A percentile compares a stretch with the other conserved stretches of the same genome.
phyloP scores from a whole-genome alignment of 352 stramenopile species.

The Globisporangium yorkense region DNA sequence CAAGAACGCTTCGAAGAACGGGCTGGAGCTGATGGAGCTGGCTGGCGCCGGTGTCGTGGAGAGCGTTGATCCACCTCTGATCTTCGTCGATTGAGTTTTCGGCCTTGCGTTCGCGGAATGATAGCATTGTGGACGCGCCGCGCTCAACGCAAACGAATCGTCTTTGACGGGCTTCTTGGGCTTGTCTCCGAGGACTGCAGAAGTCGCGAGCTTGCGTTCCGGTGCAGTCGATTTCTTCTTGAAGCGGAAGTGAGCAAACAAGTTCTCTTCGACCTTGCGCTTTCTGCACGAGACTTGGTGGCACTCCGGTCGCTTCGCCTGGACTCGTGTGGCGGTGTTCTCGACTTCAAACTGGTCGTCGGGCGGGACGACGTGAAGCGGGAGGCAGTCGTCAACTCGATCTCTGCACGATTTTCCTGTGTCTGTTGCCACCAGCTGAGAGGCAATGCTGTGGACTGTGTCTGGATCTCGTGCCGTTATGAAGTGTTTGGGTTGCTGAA shows the following conservation, averaged over 20 bases:
- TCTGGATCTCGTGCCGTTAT: no score
- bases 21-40: slow-evolving; percentile 6
- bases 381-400: neutral
- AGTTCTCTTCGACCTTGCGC: slow-evolving; percentile 4
- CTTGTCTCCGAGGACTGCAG: neutral
- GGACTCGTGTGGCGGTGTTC: neutral
- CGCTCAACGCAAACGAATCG: neutral
- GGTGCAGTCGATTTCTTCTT: slow-evolving; percentile 1
- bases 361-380: neutral
- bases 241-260: slow-evolving; percentile 15
- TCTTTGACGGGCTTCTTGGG: neutral
- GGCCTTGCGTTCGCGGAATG: neutral
- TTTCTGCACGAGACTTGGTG: neutral
- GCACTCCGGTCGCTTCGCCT: no score
- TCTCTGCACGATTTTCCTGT: neutral
- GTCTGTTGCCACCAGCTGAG: neutral
- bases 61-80: neutral
- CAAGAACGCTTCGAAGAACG: slow-evolving; percentile 16
- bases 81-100: neutral
- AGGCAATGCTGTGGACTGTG: neutral
- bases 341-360: neutral
- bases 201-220: neutral
- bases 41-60: no score
- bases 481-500: neutral
- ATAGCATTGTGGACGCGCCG: neutral